These are phyloP conservation scores for Raddia guianensis DNA, from an alignment of 176 grass and related monocot genomes.

Conservation along the genomic window DNA sequence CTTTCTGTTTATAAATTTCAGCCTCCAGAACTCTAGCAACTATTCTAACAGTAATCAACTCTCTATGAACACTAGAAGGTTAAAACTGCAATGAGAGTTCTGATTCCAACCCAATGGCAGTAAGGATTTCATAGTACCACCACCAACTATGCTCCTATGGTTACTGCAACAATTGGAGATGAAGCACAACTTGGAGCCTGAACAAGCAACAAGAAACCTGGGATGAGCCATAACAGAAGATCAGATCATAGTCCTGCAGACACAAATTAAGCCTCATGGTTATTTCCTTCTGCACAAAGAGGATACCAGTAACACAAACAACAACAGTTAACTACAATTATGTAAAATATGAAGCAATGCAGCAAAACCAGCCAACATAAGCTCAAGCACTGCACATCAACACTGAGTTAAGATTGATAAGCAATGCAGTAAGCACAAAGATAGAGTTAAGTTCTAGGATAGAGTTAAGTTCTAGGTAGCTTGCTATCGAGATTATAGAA, in stretches of 20 bases:
- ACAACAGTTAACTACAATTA: background rate
- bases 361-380: constrained; percentile 24
- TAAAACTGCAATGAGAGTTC: constrained; percentile 38
- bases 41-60: constrained; percentile 23
- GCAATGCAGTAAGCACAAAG: background rate
- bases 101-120: constrained; percentile 28
- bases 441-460: too few relatives aligned
- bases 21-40: background rate
- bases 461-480: background rate
- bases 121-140: constrained; percentile 13
- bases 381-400: background rate
- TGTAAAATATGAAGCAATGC: constrained; percentile 23
- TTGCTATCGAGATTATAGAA: background rate
- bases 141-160: constrained; percentile 40
- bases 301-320: background rate
- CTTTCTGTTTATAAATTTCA: background rate
- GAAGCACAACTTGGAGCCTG: constrained; percentile 52
- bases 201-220: constrained; percentile 52
- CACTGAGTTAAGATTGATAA: background rate
- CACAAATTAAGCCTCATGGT: background rate
- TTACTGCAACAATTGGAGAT: constrained; percentile 37
- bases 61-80: background rate
- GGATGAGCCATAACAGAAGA: constrained; percentile 40
- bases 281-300: constrained; percentile 6
- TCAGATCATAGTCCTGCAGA: constrained; percentile 41